phyloP scores from a whole-genome alignment of 495 filamentous ascomycete genomes.

The Neurospora sp. region DNA sequence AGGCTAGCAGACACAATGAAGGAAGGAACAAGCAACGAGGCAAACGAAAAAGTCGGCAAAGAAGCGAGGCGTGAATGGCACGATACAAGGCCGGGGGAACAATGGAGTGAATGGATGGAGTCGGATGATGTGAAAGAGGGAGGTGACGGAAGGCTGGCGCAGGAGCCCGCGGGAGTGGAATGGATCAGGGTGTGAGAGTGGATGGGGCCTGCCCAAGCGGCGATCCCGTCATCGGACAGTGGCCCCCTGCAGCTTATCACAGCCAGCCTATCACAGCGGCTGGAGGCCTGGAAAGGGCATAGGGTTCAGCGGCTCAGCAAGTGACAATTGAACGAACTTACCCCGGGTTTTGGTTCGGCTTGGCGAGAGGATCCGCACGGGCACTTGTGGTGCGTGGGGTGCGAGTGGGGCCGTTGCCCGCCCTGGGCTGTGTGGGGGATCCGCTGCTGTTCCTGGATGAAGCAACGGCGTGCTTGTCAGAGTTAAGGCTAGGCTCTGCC shows the following conservation, averaged over 20 bases:
- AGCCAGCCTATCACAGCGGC: not conserved
- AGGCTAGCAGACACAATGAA: not conserved
- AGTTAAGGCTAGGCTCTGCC: not conserved
- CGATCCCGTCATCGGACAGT: not conserved
- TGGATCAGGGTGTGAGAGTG: not conserved
- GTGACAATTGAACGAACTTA: not conserved
- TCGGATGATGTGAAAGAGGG: not conserved
- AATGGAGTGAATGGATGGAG: not conserved
- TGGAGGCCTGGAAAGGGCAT: not conserved
- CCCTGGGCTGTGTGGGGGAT: not conserved
- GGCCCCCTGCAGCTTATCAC: not conserved
- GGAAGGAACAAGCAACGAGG: not conserved
- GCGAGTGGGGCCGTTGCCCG: not conserved
- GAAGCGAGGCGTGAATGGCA: not conserved
- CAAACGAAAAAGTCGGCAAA: not conserved
- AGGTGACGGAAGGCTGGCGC: not conserved
- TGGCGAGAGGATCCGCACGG: slow-evolving; percentile 1
- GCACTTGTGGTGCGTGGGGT: not conserved
- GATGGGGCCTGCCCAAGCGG: not conserved
- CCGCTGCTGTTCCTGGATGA: not conserved
- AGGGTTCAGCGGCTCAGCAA: not conserved
- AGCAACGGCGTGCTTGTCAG: not conserved
- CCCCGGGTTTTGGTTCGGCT: slow-evolving; percentile 4
- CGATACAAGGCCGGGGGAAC: not conserved
- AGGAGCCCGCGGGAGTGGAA: not conserved